Conservation (phyloP, 2,329 filamentous ascomycete species). For the Fusarium verrucosum region DNA sequence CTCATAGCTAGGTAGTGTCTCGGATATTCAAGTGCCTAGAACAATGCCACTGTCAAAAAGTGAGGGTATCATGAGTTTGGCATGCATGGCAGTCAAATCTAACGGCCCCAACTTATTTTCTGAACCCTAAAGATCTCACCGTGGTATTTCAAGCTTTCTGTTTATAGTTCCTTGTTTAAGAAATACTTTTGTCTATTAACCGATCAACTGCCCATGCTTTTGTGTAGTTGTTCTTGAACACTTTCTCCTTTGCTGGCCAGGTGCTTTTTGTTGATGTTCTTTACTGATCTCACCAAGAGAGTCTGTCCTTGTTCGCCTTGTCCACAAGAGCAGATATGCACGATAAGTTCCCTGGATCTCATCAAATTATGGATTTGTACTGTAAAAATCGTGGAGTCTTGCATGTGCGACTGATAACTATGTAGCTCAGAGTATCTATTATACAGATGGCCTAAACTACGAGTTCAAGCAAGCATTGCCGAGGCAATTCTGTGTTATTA, state of each 20-base stretch:
- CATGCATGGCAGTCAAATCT: not conserved
- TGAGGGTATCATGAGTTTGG: not conserved
- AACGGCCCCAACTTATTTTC: not conserved
- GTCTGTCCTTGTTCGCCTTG: too few relatives aligned
- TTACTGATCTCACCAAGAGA: too few relatives aligned
- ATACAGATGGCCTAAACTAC: not conserved
- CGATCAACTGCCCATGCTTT: not conserved
- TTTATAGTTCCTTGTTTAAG: not conserved
- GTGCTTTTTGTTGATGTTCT: too few relatives aligned
- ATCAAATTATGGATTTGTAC: not conserved
- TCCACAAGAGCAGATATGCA: not conserved
- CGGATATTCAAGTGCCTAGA: not conserved
- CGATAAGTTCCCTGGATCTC: not conserved
- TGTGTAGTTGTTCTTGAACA: not conserved
- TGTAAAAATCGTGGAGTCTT: not conserved
- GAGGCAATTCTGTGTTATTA: too few relatives aligned
- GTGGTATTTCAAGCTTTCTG: not conserved
- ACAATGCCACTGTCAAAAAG: not conserved
- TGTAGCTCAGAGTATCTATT: too few relatives aligned
- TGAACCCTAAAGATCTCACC: not conserved
- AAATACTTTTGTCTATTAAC: not conserved
- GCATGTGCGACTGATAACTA: not conserved
- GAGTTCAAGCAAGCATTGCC: not conserved
- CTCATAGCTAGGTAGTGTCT: not conserved
- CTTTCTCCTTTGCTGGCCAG: not conserved